Evolutionary conservation across 345 rosid species (phyloP), one percentile per base, ranked within the genome.

Genomic region (Eutrema japonicum): DNA sequence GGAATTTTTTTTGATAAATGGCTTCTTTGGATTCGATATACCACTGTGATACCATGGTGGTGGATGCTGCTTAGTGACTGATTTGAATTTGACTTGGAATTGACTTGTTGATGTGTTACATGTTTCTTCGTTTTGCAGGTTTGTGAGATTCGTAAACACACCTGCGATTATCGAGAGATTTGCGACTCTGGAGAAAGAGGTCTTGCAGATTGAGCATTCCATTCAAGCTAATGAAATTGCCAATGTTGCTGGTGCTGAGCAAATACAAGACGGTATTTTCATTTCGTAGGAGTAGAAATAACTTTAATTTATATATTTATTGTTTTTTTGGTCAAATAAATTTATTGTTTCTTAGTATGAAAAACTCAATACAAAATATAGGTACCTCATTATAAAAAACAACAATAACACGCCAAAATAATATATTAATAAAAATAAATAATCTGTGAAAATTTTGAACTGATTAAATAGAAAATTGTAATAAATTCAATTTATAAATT

Each of bases 161-260:
- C 98, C 98, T 10, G 95, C 91, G 14, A 86, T 90, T 56, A 91
- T 92, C n/a, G 96, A 90, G 83, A 82, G 98, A 73, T 90, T 92
- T 64, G 90, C 85, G 50, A 69, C 58, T 42, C 37, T 92, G 30
- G 98, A 92, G 80, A 85, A 72, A 36, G 96, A 92, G 84, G 90
- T 92, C 56, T 71, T 70, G 79, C 91, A 92, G 77, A 88, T 90
- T 43, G 89, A 90, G 82, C 68, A 68, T 51, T 84, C 92, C 6
- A 78, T 85, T 84, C 88, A 82, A 76, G 86, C 80, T 65, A 83
- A 85, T 72, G 92, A 85, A 59, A 63, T 75, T 38, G 72, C 81
- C 42, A 75, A 48, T 65, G 58, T 70, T 50, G 81, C 81, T 53
- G 66, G 29, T 50, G 27, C 72, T 48, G 81, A 75, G 27, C 81